These are phyloP conservation scores for Bidens hawaiensis DNA, from an alignment of 140 eudicot genomes.

Conservation along the genomic window DNA sequence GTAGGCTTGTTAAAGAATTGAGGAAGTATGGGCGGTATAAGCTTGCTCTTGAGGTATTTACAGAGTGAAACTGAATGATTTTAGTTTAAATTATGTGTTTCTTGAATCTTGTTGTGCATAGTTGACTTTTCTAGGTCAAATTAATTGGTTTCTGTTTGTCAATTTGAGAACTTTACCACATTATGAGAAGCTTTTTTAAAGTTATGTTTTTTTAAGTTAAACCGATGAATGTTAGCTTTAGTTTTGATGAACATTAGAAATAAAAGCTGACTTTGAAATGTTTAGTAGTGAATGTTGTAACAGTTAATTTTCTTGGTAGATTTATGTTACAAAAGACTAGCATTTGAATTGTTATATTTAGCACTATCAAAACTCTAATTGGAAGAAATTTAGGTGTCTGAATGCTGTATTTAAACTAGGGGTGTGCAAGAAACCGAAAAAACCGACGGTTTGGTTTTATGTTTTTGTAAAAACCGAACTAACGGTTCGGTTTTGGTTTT, in stretches of 20 bases:
- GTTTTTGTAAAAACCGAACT: no score
- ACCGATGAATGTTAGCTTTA: not conserved
- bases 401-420: no score
- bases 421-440: no score
- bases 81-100: no score
- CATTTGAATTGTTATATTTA: not conserved
- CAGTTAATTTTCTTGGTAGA: not conserved
- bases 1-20: conserved; percentile 71
- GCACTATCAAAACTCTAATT: no score
- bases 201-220: not conserved
- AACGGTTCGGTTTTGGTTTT: no score
- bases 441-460: no score
- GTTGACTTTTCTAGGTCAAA: conserved; percentile 12
- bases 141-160: not conserved
- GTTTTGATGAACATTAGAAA: not conserved
- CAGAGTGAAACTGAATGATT: no score
- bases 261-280: not conserved
- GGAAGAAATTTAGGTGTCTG: no score
- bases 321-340: not conserved
- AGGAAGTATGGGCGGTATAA: conserved; percentile 58
- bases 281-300: not conserved
- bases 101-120: no score
- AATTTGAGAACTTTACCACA: not conserved
- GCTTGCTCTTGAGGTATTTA: conserved; percentile 86
- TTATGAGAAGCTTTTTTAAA: not conserved